Evolutionary conservation across 306 rosid species (phyloP).

Genomic region (Ammopiptanthus mongolicus): DNA sequence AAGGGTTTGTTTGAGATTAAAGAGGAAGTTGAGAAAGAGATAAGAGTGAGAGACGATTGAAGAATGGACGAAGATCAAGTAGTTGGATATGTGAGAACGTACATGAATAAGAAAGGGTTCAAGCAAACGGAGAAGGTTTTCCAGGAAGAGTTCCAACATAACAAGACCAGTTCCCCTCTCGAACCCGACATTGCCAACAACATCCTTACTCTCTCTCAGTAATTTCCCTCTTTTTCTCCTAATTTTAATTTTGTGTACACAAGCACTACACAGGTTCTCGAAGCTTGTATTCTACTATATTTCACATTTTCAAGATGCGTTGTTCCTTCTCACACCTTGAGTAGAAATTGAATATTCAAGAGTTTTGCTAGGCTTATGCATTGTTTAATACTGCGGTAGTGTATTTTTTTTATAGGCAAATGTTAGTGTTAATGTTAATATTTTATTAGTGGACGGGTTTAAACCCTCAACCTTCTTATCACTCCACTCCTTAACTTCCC

Average conservation of each 20-base stretch:
- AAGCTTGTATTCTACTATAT: neutral
- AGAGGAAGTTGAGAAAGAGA: neutral
- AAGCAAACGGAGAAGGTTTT: constrained; percentile 67
- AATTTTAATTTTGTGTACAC: neutral
- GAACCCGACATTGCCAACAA: constrained; percentile 65
- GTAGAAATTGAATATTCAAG: neutral
- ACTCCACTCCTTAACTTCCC: no score
- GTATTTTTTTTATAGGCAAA: no score
- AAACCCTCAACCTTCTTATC: no score
- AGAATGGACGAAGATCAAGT: constrained; percentile 70
- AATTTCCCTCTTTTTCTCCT: neutral
- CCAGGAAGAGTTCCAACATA: constrained; percentile 55
- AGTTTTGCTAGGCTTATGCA: neutral
- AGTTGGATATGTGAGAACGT: constrained; percentile 47
- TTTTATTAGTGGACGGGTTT: no score
- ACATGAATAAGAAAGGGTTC: constrained; percentile 70
- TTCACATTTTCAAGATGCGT: neutral
- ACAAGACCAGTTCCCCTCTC: constrained; percentile 32
- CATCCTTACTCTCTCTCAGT: constrained; percentile 63
- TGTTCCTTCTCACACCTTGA: neutral
- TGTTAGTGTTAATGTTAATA: no score
- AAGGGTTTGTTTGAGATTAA: neutral
- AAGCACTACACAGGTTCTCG: neutral
- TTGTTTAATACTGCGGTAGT: no score
- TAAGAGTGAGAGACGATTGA: neutral